These are phyloP conservation scores for Solanum pinnatisectum DNA, from an alignment of 257 asterid species.

Conservation along the genomic window DNA sequence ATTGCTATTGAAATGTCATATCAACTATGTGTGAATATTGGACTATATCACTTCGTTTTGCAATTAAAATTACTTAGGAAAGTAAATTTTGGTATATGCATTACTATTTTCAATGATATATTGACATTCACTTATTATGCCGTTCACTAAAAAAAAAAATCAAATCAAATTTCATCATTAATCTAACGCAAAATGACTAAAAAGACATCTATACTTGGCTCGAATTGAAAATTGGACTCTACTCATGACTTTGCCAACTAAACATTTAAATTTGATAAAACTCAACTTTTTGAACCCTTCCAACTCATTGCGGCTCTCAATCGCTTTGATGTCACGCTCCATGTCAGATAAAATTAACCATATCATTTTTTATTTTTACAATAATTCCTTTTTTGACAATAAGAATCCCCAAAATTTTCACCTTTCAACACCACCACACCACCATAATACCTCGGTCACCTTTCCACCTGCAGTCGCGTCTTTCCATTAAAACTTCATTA, in stretches of 20 bases:
- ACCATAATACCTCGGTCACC: neutral
- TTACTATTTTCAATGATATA: no score
- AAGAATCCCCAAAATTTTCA: neutral
- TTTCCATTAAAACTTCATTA: neutral
- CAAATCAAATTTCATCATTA: no score
- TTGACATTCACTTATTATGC: no score
- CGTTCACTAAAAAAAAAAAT: no score
- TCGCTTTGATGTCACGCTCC: neutral
- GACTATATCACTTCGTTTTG: neutral
- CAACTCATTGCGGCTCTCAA: neutral
- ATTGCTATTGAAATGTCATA: neutral
- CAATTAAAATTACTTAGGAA: no score
- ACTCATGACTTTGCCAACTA: neutral
- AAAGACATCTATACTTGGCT: rapidly evolving
- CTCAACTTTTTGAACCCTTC: neutral
- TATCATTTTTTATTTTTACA: neutral
- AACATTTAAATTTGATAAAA: neutral
- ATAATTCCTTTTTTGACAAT: neutral
- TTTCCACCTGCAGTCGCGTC: neutral
- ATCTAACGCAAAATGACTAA: no score
- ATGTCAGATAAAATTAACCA: neutral
- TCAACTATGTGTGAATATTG: neutral
- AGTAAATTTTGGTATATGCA: no score
- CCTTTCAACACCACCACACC: neutral
- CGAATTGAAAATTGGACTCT: no score